A percentile compares a stretch with the other conserved stretches of the same genome.
Evolutionary conservation across 352 stramenopile genomes (phyloP).

Genomic region (Pythium vanterpoolii): DNA sequence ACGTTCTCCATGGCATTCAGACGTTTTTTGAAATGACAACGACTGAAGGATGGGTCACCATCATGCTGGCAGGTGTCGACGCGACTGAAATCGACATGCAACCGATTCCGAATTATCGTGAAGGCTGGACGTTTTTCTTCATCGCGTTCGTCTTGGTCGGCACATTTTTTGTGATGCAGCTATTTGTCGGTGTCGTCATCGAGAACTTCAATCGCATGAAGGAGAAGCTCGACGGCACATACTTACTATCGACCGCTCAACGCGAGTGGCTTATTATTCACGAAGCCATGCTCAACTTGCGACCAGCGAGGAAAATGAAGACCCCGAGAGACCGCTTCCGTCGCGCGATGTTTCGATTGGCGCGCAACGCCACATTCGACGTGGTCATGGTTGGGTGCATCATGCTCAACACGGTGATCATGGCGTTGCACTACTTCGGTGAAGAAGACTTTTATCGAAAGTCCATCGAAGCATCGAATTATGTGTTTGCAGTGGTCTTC

Average conservation of each 20-base stretch:
- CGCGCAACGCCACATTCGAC: conserved; percentile 63
- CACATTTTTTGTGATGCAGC: conserved; percentile 90
- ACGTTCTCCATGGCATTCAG: conserved; percentile 59
- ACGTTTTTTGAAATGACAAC: conserved; percentile 92
- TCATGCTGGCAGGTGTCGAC: conserved; percentile 89
- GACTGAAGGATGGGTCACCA: conserved; percentile 86
- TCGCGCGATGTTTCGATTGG: conserved; percentile 37
- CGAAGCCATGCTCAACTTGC: conserved; percentile 48
- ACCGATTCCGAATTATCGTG: conserved; percentile 72
- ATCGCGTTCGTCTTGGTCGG: conserved; percentile 89
- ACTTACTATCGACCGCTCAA: conserved; percentile 70
- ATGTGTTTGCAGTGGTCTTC: conserved; percentile 84
- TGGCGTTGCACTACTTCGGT: conserved; percentile 85
- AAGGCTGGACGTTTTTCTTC: conserved; percentile 83
- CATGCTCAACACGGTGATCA: conserved; percentile 82
- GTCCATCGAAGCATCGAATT: conserved; percentile 72
- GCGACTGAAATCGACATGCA: conserved; percentile 89
- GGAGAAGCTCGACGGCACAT: conserved; percentile 53
- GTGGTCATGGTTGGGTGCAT: conserved; percentile 79
- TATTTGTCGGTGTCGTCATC: conserved; percentile 94
- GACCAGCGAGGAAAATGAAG: conserved; percentile 37
- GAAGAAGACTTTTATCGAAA: conserved; percentile 62
- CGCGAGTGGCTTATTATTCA: conserved; percentile 72
- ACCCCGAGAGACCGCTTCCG: conserved; percentile 39
- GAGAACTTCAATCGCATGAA: conserved; percentile 90